Evolutionary conservation across 495 filamentous ascomycete species (phyloP), one percentile per base, ranked within the genome.

Genomic region (Trichocladium uniseriatum): DNA sequence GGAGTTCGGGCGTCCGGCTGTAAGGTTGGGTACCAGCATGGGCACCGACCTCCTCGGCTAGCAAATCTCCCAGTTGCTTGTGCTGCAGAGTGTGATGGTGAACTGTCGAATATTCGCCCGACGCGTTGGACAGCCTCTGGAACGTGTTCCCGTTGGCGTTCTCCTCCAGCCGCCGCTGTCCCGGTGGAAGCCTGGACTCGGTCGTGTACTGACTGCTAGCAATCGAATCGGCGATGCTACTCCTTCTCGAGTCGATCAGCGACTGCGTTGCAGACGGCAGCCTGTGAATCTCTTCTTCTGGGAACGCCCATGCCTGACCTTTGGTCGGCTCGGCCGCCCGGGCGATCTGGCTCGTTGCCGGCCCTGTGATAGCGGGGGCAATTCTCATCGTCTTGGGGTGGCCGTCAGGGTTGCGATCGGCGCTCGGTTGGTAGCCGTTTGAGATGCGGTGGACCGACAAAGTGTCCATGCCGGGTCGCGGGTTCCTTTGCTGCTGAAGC

Each of bases 1-100:
- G 77, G n/a, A 97, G 73, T 64, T 96, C 92, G 7, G 92, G 92
- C 2, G 92, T 99, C 37, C 92, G 74, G 59, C 89, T 95, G 63
- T 97, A 99, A 0, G 88, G 88, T 18, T 86, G 84, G 10, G 69
- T 73, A 34, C 79, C 76, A 6, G 69, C 68, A 35, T 82, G 78
- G 2, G 74, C 61, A 48, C 69, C 68, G 7, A 51, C 49, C 27
- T 75, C 72, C 29, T 86, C 83, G 48, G 72, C 78, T 45, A 82
- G 81, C 10, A 89, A 64, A 45, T 80, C 80, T 5, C 74, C 73
- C 27, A 89, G 65, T 54, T 85, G 81, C 60, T 80, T 84, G 55
- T 87, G 81, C 52, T 87, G 84, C n/a, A 90, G 68, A 0, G 76
- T 77, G 51, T 89, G 86, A 57, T 90, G 85, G 53, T 89, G 86